A percentile compares a stretch with the other conserved stretches of the same genome.
Evolutionary conservation across 805 yeast species (phyloP).

Genomic region (Alloascoidea hylecoeti): DNA sequence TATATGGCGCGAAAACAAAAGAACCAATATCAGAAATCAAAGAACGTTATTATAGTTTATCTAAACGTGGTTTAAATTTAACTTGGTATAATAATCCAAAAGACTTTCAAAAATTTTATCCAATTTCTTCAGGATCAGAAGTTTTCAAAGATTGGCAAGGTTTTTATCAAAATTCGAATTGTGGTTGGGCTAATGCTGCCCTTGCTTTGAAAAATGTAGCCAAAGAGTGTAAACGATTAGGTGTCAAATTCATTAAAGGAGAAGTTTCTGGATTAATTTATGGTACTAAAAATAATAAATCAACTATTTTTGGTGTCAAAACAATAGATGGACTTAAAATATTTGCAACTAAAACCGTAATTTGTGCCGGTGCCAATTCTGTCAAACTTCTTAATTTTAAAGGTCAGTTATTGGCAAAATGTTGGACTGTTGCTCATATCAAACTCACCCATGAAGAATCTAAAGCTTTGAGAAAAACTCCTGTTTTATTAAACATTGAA

Average conservation of each 20-base stretch:
- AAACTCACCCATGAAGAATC: constrained; percentile 20
- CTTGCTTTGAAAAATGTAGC: constrained; percentile 17
- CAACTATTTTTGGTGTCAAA: too few species aligned
- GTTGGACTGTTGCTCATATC: constrained; percentile 28
- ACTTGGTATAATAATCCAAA: constrained; percentile 5
- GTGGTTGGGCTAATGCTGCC: constrained; percentile 24
- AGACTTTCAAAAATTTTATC: too few species aligned
- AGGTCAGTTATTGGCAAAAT: constrained; percentile 22
- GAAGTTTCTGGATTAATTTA: too few species aligned
- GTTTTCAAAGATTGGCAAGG: too few species aligned
- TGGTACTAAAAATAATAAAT: too few species aligned
- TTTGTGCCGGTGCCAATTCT: constrained; percentile 26
- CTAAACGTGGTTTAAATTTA: constrained; percentile 20
- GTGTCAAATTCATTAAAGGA: constrained; percentile 19
- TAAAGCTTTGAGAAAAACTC: constrained; percentile 15
- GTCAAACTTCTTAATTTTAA: constrained; percentile 19
- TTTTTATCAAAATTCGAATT: too few species aligned
- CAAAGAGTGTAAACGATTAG: constrained; percentile 16
- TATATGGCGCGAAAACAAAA: constrained; percentile 8
- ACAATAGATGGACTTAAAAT: constrained; percentile 18
- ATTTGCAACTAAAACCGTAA: constrained; percentile 15
- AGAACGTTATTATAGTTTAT: constrained; percentile 22
- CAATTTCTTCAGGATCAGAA: constrained; percentile 16
- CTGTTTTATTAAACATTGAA: constrained; percentile 22
- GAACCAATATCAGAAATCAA: background rate